Base-by-base conservation (phyloP, 306 rosid genomes). In the Glycine soja region DNA sequence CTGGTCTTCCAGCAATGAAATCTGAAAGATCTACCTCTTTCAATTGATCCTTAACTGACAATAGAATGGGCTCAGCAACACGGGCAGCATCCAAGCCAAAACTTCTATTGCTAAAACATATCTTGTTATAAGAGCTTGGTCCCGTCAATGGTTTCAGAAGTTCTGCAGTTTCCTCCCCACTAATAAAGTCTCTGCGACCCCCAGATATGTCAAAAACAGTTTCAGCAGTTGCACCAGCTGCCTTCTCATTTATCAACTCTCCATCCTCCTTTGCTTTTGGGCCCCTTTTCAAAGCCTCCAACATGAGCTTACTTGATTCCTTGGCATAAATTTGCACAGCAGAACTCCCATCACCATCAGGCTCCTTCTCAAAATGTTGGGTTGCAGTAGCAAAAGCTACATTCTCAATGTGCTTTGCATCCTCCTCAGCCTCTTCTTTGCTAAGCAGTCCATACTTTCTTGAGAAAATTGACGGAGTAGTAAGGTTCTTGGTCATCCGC, bases 321-420 rank as follows among this genome's bases (percentile, higher is more conserved):
- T 90, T 92, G 65, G 98, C 97, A 81, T 94, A 94, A 83, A 94
- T 84, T 83, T 92, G 93, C 82, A 94, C 97, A 6, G 97, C 92
- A 78, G 92, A 90, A 81, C 92, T 91, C 76, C 97, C 98, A 77
- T 94, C 98, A 65, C 91, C 91, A 79, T 92, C 88, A 54, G 94
- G 86, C 83, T 94, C 97, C 85, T 90, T 92, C 86, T 87, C 92
- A 81, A 94, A 94, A 75, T 87, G 90, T 50, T 90, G 93, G 76
- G 84, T 78, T 32, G 97, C 98, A 65, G 85, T 81, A 24, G 84
- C 82, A 87, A 90, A 94, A 65, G 97, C 95, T 7, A 59, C 16
- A 36, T 83, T 80, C 88, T 92, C 98, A 64, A 94, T 89, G 61
- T 88, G 58, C 86, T 76, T 89, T 6, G 97, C 92, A 40, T 92